phyloP scores from a whole-genome alignment of 139 green algal genomes.

The Yamagishiella unicocca region DNA sequence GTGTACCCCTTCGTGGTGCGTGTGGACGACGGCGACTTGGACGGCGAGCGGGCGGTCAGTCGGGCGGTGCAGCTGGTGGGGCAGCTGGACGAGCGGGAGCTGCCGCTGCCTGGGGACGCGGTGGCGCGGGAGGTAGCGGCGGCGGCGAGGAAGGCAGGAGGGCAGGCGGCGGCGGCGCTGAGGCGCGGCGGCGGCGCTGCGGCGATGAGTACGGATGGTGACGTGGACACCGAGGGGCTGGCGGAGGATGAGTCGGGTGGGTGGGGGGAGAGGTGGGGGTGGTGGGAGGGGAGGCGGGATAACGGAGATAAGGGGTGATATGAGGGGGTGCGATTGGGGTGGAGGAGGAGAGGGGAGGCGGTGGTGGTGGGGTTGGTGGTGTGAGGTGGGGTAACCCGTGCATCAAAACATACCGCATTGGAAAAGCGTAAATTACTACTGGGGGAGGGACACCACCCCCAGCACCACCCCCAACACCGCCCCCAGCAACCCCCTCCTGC shows the following conservation, averaged over 20 bases:
- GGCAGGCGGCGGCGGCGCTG: neutral
- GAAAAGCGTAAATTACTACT: too few relatives aligned
- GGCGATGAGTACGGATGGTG: neutral
- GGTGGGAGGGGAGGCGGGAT: too few relatives aligned
- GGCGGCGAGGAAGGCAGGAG: neutral
- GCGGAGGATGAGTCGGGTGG: conserved; percentile 39
- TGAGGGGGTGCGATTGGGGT: too few relatives aligned
- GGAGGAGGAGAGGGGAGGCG: too few relatives aligned
- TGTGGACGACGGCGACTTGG: neutral
- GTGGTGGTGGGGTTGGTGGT: too few relatives aligned
- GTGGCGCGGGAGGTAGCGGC: too few relatives aligned
- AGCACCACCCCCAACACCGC: neutral
- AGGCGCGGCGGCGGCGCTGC: neutral
- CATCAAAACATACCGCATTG: too few relatives aligned
- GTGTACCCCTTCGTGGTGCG: conserved; percentile 4
- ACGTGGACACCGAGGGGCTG: neutral
- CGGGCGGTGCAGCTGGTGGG: conserved; percentile 15
- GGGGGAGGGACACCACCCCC: too few relatives aligned
- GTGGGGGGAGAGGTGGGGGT: too few relatives aligned
- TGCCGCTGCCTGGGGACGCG: neutral
- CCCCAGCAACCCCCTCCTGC: too few relatives aligned
- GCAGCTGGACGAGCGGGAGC: conserved; percentile 9
- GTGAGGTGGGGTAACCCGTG: too few relatives aligned
- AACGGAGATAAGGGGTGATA: too few relatives aligned
- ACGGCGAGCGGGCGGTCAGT: neutral